A percentile compares a stretch with the other conserved stretches of the same genome.
phyloP scores from a whole-genome alignment of 257 asterid species.

The Petrea volubilis region DNA sequence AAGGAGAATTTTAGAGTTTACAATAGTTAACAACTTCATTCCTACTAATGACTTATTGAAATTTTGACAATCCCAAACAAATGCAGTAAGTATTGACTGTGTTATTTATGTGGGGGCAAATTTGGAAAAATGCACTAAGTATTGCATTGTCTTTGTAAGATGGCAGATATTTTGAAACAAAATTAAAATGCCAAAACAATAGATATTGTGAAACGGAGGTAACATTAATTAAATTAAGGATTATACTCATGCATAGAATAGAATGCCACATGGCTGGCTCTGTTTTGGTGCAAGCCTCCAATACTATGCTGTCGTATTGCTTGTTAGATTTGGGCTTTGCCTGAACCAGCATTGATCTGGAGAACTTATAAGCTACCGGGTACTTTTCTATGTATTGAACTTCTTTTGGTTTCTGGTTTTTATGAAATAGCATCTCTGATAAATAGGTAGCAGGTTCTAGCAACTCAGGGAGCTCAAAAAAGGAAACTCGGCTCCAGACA shows the following conservation, averaged over 20 bases:
- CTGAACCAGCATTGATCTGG: not conserved
- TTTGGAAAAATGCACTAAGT: too few species aligned
- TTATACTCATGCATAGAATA: not conserved
- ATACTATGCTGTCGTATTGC: not conserved
- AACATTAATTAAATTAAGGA: not conserved
- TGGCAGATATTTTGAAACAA: too few species aligned
- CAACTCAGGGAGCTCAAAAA: constrained; percentile 30
- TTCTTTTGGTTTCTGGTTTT: constrained; percentile 18
- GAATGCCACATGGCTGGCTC: not conserved
- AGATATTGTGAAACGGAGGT: too few species aligned
- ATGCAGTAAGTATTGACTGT: too few species aligned
- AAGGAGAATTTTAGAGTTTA: too few species aligned
- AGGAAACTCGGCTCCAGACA: constrained; percentile 39
- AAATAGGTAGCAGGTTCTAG: constrained; percentile 50
- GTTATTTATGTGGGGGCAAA: too few species aligned
- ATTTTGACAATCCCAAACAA: too few species aligned
- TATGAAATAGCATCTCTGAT: constrained; percentile 26
- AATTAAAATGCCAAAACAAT: too few species aligned
- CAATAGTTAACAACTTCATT: too few species aligned
- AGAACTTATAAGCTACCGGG: not conserved
- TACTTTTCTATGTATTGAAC: not conserved
- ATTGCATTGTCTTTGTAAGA: too few species aligned
- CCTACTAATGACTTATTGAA: too few species aligned
- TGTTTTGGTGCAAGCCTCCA: not conserved
- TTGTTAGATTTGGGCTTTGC: not conserved